A percentile compares a stretch with the other conserved stretches of the same genome.
Evolutionary conservation across 2,329 filamentous ascomycete genomes (phyloP).

Genomic region (Xylariaceae sp.): DNA sequence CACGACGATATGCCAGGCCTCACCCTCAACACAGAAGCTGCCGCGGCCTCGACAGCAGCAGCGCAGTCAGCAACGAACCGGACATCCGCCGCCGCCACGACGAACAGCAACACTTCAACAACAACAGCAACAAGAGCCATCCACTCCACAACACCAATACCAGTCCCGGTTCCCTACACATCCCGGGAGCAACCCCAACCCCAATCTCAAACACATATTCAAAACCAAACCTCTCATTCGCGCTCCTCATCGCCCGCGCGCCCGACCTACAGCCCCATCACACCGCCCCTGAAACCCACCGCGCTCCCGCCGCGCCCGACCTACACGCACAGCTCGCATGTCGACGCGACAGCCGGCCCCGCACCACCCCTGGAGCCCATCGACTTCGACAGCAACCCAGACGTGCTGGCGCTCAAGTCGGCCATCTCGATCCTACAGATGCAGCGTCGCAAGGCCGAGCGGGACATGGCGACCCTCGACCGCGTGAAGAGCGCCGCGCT

Average conservation of each 20-base stretch:
- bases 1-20: constrained; percentile 40
- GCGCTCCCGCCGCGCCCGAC: constrained; percentile 40
- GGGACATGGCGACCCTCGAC: constrained; percentile 75
- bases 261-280: constrained; percentile 63
- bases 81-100: constrained; percentile 3
- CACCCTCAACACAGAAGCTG: constrained; percentile 39
- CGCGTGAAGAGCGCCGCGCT: constrained; percentile 74
- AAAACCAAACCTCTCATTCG: constrained; percentile 4
- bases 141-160: constrained; percentile 30
- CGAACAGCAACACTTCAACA: constrained; percentile 5
- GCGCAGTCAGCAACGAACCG: background rate
- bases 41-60: constrained; percentile 17
- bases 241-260: constrained; percentile 54
- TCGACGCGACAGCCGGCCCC: constrained; percentile 21
- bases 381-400: constrained; percentile 73
- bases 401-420: constrained; percentile 84
- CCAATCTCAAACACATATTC: background rate
- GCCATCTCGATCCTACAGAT: constrained; percentile 88
- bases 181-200: constrained; percentile 6
- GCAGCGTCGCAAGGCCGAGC: constrained; percentile 78
- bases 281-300: constrained; percentile 54
- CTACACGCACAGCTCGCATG: constrained; percentile 37
- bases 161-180: constrained; percentile 25
- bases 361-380: constrained; percentile 58
- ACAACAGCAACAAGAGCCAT: constrained; percentile 10